Percentiles rank a stretch among this genome's conserved stretches.
phyloP scores from a whole-genome alignment of 2,329 filamentous ascomycete species.

The Trichoderma afroharzianum region DNA sequence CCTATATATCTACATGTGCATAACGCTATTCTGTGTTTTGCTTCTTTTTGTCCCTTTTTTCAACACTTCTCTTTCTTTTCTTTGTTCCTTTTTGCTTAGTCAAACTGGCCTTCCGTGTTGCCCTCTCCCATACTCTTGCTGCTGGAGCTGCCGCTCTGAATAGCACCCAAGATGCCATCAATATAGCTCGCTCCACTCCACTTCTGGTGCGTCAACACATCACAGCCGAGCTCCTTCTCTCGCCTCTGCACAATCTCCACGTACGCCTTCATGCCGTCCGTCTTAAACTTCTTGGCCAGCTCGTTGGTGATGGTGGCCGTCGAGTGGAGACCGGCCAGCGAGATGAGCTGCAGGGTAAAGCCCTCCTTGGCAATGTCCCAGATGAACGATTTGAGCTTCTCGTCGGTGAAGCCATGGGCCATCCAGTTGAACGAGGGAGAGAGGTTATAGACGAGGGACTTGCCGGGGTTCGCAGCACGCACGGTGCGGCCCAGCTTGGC shows the following conservation, averaged over 20 bases:
- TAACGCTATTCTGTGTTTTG: not conserved
- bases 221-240: conserved; percentile 87
- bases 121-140: conserved; percentile 94
- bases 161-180: conserved; percentile 83
- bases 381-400: conserved; percentile 82
- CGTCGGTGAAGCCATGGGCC: conserved; percentile 83
- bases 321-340: conserved; percentile 63
- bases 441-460: conserved; percentile 94
- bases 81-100: conserved; percentile 24
- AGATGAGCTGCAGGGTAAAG: conserved; percentile 66
- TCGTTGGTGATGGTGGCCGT: conserved; percentile 65
- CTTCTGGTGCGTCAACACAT: conserved; percentile 94
- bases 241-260: conserved; percentile 86
- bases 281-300: conserved; percentile 77
- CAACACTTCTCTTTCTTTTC: not conserved
- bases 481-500: conserved; percentile 73
- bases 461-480: conserved; percentile 64
- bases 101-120: conserved; percentile 75
- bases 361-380: conserved; percentile 94
- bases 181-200: conserved; percentile 70
- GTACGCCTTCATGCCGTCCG: conserved; percentile 94
- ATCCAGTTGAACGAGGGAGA: conserved; percentile 99
- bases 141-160: conserved; percentile 85
- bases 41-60: not conserved
- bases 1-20: not conserved